Percentiles rank a stretch among this genome's conserved stretches.
Conservation (phyloP, 2,329 filamentous ascomycete species). For the Trichoderma sp. region DNA sequence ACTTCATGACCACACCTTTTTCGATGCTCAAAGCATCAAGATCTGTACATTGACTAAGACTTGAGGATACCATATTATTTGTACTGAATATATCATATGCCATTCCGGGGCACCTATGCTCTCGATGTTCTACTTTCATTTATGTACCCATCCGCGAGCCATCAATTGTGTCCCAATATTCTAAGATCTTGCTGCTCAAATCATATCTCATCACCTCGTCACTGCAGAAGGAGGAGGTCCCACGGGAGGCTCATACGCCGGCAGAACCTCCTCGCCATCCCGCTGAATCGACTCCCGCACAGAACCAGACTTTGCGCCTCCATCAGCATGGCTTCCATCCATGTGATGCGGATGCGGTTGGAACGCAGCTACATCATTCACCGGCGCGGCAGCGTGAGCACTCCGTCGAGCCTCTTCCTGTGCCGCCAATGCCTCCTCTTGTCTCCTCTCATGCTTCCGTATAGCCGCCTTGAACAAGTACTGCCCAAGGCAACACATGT, state of each 20-base stretch:
- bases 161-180: no score
- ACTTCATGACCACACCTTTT: background rate
- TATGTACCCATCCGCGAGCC: no score
- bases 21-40: background rate
- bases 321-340: constrained; percentile 44
- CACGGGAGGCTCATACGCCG: constrained; percentile 47
- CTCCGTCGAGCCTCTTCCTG: constrained; percentile 34
- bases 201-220: background rate
- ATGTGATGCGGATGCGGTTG: constrained; percentile 52
- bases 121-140: no score
- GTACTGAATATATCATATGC: constrained; percentile 3
- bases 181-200: no score
- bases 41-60: constrained; percentile 2
- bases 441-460: background rate
- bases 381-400: constrained; percentile 55
- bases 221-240: constrained; percentile 50
- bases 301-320: constrained; percentile 57
- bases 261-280: constrained; percentile 34
- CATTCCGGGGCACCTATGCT: background rate
- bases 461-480: constrained; percentile 53
- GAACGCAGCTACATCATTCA: constrained; percentile 61
- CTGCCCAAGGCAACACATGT: constrained; percentile 37
- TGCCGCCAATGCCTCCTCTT: constrained; percentile 26
- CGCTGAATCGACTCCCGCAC: constrained; percentile 40
- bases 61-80: background rate